A percentile compares a stretch with the other conserved stretches of the same genome.
These are phyloP conservation scores for Hsuehochloa calcarea DNA, from an alignment of 176 grass and related monocot genomes.

Conservation along the genomic window DNA sequence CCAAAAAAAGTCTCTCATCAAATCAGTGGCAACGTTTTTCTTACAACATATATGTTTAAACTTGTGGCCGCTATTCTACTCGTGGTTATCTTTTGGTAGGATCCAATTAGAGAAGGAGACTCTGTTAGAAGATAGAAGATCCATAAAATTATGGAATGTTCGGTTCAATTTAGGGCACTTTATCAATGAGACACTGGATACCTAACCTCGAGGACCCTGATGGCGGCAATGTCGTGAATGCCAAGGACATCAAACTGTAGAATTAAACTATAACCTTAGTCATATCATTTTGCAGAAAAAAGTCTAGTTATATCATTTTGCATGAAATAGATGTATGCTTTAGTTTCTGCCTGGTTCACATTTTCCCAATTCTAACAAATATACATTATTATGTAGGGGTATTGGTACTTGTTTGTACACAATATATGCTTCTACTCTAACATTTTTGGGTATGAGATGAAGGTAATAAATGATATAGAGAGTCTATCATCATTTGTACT, in stretches of 20 bases:
- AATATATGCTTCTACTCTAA: constrained; percentile 95
- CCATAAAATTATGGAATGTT: too few species aligned
- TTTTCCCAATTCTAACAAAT: constrained; percentile 30
- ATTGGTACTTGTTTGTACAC: constrained; percentile 95
- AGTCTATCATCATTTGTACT: not conserved
- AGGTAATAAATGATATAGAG: constrained; percentile 42
- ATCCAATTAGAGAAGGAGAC: too few species aligned
- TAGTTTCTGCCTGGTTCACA: constrained; percentile 12
- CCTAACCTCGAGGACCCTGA: too few species aligned
- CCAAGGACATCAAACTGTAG: not conserved
- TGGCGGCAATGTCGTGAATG: too few species aligned
- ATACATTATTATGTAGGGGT: constrained; percentile 52
- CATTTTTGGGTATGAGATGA: constrained; percentile 94
- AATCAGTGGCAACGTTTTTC: too few species aligned
- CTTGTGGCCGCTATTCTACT: too few species aligned
- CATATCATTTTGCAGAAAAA: not conserved
- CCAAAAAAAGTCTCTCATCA: too few species aligned
- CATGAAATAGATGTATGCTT: not conserved
- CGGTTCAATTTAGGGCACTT: too few species aligned
- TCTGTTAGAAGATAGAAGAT: too few species aligned
- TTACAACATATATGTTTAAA: too few species aligned
- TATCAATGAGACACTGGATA: too few species aligned
- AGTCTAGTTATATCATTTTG: not conserved
- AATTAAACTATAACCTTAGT: not conserved
- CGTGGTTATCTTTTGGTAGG: too few species aligned